phyloP scores from a whole-genome alignment of 1,139 yeast genomes.

The Scheffersomyces quercinus region DNA sequence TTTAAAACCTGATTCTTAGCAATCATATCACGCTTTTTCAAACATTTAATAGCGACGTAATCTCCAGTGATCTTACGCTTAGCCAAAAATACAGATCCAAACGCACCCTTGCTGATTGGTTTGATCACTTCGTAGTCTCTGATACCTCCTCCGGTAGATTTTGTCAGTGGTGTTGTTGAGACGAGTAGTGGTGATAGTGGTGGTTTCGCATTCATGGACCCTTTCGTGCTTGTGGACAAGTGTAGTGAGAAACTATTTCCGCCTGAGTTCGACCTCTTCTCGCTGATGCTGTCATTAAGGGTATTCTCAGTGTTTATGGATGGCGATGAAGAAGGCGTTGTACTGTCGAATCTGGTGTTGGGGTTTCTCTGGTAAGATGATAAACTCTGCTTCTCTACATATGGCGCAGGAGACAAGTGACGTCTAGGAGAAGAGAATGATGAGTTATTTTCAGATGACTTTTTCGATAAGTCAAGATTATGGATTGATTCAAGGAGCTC shows the following conservation, averaged over 20 bases:
- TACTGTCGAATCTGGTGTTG: conserved; percentile 22
- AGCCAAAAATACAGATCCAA: conserved; percentile 91
- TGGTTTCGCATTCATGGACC: conserved; percentile 36
- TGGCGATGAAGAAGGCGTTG: conserved; percentile 51
- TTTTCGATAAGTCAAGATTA: conserved; percentile 10
- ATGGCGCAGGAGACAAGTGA: conserved; percentile 55
- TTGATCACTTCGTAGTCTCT: conserved; percentile 87
- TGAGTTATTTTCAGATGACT: conserved; percentile 25
- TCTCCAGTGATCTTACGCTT: conserved; percentile 86
- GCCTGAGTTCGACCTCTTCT: conserved; percentile 17
- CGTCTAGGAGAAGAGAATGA: conserved; percentile 53
- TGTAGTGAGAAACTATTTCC: conserved; percentile 10
- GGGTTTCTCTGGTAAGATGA: conserved; percentile 58
- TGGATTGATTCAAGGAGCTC: conserved; percentile 1
- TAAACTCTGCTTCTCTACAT: conserved; percentile 47
- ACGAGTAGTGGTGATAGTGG: conserved; percentile 83
- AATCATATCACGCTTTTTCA: conserved; percentile 92
- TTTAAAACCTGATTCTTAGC: conserved; percentile 95
- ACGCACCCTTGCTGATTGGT: conserved; percentile 96
- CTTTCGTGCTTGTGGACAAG: neutral
- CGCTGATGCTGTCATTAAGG: conserved; percentile 9
- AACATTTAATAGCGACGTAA: conserved; percentile 92
- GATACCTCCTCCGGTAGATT: conserved; percentile 62
- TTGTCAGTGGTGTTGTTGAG: conserved; percentile 52
- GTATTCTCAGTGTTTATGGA: conserved; percentile 12